Conservation (phyloP, 805 yeast species). For the Spathaspora passalidarum region DNA sequence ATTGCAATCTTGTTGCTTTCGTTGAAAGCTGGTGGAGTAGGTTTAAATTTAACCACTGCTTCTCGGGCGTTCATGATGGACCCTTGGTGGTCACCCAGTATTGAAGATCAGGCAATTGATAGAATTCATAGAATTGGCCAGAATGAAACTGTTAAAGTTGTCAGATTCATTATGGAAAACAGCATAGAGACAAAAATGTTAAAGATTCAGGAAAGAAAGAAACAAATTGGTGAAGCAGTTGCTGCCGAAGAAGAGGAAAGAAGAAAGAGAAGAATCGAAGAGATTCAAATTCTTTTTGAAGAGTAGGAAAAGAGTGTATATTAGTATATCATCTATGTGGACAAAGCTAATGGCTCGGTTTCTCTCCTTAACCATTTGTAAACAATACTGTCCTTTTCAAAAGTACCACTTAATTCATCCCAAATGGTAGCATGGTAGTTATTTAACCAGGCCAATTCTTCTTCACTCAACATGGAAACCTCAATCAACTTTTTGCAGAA, state of each 20-base stretch:
- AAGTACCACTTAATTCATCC: constrained; percentile 41
- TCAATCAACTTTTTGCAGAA: constrained; percentile 74
- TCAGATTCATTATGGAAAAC: constrained; percentile 75
- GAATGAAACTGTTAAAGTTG: constrained; percentile 62
- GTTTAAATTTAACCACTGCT: constrained; percentile 82
- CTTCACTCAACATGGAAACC: constrained; percentile 46
- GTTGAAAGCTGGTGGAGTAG: constrained; percentile 93
- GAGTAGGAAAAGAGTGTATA: constrained; percentile 25
- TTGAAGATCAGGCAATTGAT: constrained; percentile 89
- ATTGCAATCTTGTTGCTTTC: constrained; percentile 63
- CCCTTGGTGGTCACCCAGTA: constrained; percentile 96
- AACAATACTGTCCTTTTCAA: constrained; percentile 36
- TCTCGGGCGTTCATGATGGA: constrained; percentile 87
- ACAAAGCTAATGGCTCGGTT: constrained; percentile 25
- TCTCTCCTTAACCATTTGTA: constrained; percentile 52
- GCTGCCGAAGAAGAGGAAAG: constrained; percentile 75
- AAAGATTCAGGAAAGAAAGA: constrained; percentile 79
- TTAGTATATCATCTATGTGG: background rate
- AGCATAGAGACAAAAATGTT: constrained; percentile 89
- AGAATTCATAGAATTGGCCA: constrained; percentile 92
- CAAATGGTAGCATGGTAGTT: constrained; percentile 59
- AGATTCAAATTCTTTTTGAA: constrained; percentile 64
- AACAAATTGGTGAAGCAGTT: constrained; percentile 76
- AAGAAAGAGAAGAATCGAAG: constrained; percentile 66
- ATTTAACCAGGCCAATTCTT: constrained; percentile 70